A percentile compares a stretch with the other conserved stretches of the same genome.
phyloP scores from a whole-genome alignment of 2,329 filamentous ascomycete genomes.

The Aspergillus floridensis region DNA sequence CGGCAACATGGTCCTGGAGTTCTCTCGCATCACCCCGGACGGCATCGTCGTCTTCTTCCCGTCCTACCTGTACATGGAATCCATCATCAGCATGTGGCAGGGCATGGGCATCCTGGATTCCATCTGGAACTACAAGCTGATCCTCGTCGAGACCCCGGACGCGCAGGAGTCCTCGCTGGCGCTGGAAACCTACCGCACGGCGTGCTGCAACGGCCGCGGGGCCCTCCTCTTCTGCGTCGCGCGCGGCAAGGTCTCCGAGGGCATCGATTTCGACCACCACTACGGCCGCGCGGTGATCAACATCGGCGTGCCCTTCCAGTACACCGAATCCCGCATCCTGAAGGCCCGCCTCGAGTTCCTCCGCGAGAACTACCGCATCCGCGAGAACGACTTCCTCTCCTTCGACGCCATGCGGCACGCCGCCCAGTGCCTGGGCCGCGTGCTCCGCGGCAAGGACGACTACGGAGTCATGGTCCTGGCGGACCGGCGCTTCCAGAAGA shows the following conservation, averaged over 20 bases:
- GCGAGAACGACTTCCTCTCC: conserved; percentile 94
- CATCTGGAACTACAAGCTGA: conserved; percentile 98
- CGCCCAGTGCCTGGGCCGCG: conserved; percentile 91
- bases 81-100: conserved; percentile 98
- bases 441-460: conserved; percentile 93
- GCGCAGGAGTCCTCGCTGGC: conserved; percentile 95
- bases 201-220: conserved; percentile 93
- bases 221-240: conserved; percentile 93
- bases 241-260: conserved; percentile 93
- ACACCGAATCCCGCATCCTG: conserved; percentile 94
- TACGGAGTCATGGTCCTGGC: conserved; percentile 99
- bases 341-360: conserved; percentile 94
- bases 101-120: conserved; percentile 96
- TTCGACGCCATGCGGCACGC: conserved; percentile 99
- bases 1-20: conserved; percentile 87
- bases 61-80: conserved; percentile 98
- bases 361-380: conserved; percentile 94
- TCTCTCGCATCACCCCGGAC: conserved; percentile 92
- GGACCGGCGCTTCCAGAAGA: conserved; percentile 89
- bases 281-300: conserved; percentile 94
- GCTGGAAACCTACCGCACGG: conserved; percentile 93
- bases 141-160: conserved; percentile 95
- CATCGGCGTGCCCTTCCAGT: conserved; percentile 97
- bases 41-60: conserved; percentile 99
- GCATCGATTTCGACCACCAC: conserved; percentile 98